Percentiles rank a stretch among this genome's conserved stretches.
Evolutionary conservation across 176 grass and related monocot species (phyloP).

Genomic region (Hsuehochloa calcarea): DNA sequence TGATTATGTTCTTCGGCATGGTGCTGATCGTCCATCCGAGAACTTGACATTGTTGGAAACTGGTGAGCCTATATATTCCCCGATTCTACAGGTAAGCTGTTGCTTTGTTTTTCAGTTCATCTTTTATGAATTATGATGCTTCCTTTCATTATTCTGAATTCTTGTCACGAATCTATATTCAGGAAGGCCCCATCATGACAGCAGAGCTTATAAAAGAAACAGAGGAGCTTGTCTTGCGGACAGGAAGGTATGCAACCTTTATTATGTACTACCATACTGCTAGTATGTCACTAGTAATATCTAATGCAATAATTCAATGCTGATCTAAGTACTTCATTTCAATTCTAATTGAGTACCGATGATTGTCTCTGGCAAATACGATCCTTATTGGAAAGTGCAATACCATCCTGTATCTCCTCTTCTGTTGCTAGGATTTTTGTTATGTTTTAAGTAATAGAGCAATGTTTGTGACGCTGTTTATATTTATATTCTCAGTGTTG

Average conservation of each 20-base stretch:
- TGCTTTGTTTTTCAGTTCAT: background rate
- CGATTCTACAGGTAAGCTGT: slow-evolving; percentile 69
- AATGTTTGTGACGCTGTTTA: slow-evolving; percentile 40
- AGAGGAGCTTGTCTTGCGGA: slow-evolving; percentile 87
- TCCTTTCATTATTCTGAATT: slow-evolving; percentile 23
- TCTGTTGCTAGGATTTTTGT: background rate
- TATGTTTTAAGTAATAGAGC: background rate
- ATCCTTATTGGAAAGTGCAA: background rate
- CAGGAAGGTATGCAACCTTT: slow-evolving; percentile 66
- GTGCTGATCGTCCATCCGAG: slow-evolving; percentile 52
- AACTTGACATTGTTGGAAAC: slow-evolving; percentile 90
- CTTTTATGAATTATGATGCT: background rate
- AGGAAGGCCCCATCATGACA: slow-evolving; percentile 97
- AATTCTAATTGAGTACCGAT: background rate
- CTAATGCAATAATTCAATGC: background rate
- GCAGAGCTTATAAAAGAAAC: slow-evolving; percentile 99
- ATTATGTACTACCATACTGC: background rate
- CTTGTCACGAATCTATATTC: slow-evolving; percentile 29
- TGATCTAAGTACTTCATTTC: background rate
- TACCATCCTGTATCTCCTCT: background rate
- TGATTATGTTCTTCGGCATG: slow-evolving; percentile 77
- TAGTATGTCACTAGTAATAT: slow-evolving; percentile 14
- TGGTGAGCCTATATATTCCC: slow-evolving; percentile 78
- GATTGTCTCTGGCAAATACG: background rate
- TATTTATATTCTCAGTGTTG: slow-evolving; percentile 64